Conservation (phyloP, 2,329 filamentous ascomycete species). For the Colletotrichum theobromicola region DNA sequence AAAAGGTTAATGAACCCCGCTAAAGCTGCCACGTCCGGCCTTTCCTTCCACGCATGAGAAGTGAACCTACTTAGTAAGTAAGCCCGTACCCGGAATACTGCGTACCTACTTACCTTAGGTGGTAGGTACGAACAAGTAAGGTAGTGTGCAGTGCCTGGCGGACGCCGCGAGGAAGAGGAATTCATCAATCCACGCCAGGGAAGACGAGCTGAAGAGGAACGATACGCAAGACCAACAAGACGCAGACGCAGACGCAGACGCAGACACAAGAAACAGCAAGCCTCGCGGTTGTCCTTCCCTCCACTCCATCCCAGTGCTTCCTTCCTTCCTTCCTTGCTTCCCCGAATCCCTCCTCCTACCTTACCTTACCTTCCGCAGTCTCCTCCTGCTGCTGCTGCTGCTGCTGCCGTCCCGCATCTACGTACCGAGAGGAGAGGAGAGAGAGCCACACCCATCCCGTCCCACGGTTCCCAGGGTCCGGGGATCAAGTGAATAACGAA, state of each 20-base stretch:
- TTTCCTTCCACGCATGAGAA: not conserved
- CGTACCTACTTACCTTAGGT: not conserved
- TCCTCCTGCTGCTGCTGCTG: not conserved
- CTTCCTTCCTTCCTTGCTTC: not conserved
- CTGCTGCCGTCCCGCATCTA: not conserved
- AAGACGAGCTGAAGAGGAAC: not conserved
- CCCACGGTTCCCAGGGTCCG: not conserved
- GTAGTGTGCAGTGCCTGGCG: not conserved
- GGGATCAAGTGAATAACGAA: not conserved
- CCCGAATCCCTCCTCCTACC: not conserved
- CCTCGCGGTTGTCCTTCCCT: not conserved
- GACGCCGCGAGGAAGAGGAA: not conserved
- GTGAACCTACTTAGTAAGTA: not conserved
- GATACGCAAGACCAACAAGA: not conserved
- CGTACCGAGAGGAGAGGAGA: not conserved
- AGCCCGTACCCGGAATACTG: not conserved
- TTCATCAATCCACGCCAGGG: not conserved
- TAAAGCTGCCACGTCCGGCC: constrained; percentile 20
- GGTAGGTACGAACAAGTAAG: too few species aligned
- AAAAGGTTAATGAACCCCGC: constrained; percentile 23
- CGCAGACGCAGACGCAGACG: not conserved
- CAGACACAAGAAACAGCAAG: not conserved
- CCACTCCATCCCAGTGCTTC: not conserved
- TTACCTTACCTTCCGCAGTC: too few species aligned
- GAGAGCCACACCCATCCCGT: not conserved